Evolutionary conservation across 2,329 filamentous ascomycete species (phyloP).

Genomic region (Trichoderma sp.): DNA sequence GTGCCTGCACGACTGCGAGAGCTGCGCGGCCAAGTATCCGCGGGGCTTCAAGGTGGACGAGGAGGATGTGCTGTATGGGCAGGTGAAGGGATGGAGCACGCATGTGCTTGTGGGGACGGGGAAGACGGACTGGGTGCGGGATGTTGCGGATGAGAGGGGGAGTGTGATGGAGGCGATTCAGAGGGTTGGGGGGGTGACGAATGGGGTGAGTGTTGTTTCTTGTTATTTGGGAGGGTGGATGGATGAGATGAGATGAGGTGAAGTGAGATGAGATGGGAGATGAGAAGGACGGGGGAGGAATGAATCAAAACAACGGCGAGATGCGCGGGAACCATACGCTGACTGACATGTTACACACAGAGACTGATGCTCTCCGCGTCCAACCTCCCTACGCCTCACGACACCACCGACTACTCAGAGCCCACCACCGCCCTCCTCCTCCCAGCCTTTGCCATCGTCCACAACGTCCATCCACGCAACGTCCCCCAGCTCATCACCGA

Average conservation of each 20-base stretch:
- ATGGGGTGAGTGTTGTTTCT: constrained; percentile 56
- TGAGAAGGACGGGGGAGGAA: not conserved
- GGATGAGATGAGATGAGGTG: not conserved
- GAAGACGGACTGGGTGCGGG: constrained; percentile 89
- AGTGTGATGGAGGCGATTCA: constrained; percentile 77
- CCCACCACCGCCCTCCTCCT: constrained; percentile 81
- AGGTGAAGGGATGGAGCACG: constrained; percentile 81
- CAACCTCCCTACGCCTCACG: constrained; percentile 78
- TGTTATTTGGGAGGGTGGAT: not conserved
- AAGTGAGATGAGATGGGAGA: not conserved
- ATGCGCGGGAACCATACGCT: not conserved
- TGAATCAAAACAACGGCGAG: too few relatives aligned
- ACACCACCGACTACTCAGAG: constrained; percentile 58
- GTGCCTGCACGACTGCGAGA: constrained; percentile 81
- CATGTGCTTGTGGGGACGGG: constrained; percentile 93
- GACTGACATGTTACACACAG: constrained; percentile 40
- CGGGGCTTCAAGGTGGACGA: constrained; percentile 69
- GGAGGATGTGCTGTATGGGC: constrained; percentile 75
- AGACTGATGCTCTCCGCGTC: constrained; percentile 87
- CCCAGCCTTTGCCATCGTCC: constrained; percentile 77
- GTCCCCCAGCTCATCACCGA: constrained; percentile 68
- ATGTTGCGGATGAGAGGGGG: constrained; percentile 83
- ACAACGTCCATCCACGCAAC: constrained; percentile 74
- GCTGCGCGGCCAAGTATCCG: constrained; percentile 76
- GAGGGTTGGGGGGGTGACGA: constrained; percentile 55